Evolutionary conservation across 2,329 filamentous ascomycete genomes (phyloP), one percentile per base, ranked within the genome.

Genomic region (Colletotrichum aenigma): DNA sequence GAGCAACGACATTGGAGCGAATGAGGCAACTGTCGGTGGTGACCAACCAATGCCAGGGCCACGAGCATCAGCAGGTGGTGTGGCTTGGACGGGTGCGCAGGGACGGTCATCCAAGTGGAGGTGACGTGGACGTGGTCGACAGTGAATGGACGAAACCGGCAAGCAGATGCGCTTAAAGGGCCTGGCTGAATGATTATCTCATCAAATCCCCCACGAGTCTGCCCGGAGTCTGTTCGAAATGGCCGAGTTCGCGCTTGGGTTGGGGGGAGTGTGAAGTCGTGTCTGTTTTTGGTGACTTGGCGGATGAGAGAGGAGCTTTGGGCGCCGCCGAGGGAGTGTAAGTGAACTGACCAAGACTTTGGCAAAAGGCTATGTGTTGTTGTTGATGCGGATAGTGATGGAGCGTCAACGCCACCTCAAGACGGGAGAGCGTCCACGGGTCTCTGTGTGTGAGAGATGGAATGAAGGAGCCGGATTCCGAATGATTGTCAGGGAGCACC

Each of bases 71-170:
- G 32, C 6, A 21, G 24, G 38, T 5, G 32, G 66, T 70, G 48
- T 70, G 48, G 71, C 66, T 74, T 70, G 43, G 60, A 74, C 66
- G 48, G 58, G 58, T 32, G 66, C 56, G 66, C 71, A 70, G 28
- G 58, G 58, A 74, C 71, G n/a, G n/a, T 30, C 48, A 21, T n/a
- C 48, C 43, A 56, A 36, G 62, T 32, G 48, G 32, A 66, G 70
- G 62, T 71, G 70, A 71, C 70, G 70, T 67, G 52, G 32, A 58
- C 62, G 62, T 62, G 61, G 34, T 24, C 36, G 62, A 66, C 62
- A 26, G 16, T 24, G 34, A 48, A 58, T 66, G 36, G 64, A 48
- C 36, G 70, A 36, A 71, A 66, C 30, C 61, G 15, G 61, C 30
- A 28, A 36, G 58, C 32, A 30, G 68, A 30, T 71, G 67, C 68